phyloP scores from a whole-genome alignment of 331 rosid species.

The Arachis monticola region DNA sequence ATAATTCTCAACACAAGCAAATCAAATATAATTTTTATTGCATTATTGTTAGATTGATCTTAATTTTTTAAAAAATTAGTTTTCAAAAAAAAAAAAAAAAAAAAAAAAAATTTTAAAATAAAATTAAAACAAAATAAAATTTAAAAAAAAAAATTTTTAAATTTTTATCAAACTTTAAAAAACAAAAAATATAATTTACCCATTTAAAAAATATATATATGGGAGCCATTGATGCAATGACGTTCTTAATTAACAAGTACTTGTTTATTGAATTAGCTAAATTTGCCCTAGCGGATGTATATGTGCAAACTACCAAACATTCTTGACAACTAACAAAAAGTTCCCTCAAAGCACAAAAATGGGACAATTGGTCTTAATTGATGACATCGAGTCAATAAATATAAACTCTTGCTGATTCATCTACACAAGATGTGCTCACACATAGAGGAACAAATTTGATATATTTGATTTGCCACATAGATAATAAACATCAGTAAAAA shows the following conservation, averaged over 20 bases:
- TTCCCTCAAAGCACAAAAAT: neutral
- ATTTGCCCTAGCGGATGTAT: neutral
- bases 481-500: too few species aligned
- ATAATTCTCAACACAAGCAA: too few species aligned
- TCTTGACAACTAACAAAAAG: conserved; percentile 19
- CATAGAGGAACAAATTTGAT: neutral
- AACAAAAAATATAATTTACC: too few species aligned
- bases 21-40: too few species aligned
- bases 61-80: too few species aligned
- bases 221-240: neutral
- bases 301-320: conserved; percentile 20
- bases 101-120: too few species aligned
- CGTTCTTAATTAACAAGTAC: neutral
- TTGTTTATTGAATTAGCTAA: neutral
- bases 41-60: too few species aligned
- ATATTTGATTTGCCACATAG: too few species aligned
- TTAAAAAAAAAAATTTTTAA: too few species aligned
- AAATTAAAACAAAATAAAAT: too few species aligned
- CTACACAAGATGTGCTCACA: conserved; percentile 17
- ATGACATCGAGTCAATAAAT: conserved; percentile 28
- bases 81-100: too few species aligned
- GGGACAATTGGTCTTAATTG: neutral
- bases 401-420: neutral
- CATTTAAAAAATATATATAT: neutral
- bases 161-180: too few species aligned